Percentiles rank a stretch among this genome's conserved stretches.
Conservation (phyloP, 202 grass and related monocot genomes). For the Miscanthus sacchariflorus region DNA sequence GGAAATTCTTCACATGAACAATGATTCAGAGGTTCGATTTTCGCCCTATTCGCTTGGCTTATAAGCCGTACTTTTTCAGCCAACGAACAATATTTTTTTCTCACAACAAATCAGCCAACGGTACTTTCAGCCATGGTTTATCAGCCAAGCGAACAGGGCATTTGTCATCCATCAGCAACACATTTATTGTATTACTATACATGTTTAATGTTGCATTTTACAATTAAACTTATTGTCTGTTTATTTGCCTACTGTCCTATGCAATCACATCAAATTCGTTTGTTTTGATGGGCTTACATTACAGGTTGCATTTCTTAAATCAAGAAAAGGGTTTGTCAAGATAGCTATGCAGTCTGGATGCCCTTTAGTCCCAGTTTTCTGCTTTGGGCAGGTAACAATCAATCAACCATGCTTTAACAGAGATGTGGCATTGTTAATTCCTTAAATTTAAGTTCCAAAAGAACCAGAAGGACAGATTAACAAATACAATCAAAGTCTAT, state of each 20-base stretch:
- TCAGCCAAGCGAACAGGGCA: no score
- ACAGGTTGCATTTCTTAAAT: constrained; percentile 95
- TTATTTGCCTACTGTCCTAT: background rate
- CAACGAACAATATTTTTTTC: no score
- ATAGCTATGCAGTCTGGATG: constrained; percentile 86
- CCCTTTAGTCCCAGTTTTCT: constrained; percentile 86
- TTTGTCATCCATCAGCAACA: background rate
- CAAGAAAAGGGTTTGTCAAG: constrained; percentile 91
- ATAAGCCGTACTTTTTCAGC: no score
- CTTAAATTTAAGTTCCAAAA: background rate
- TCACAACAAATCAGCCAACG: no score
- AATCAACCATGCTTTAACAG: background rate
- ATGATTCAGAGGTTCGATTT: constrained; percentile 70
- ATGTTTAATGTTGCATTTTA: background rate
- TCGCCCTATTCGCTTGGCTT: no score
- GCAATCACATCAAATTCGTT: background rate
- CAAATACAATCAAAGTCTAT: background rate
- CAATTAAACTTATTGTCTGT: background rate
- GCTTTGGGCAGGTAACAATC: constrained; percentile 81
- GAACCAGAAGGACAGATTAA: background rate
- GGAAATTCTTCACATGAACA: constrained; percentile 92
- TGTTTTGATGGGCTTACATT: constrained; percentile 20
- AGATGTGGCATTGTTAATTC: background rate
- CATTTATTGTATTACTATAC: background rate
- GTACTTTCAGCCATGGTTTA: no score